Percentiles rank a stretch among this genome's conserved stretches.
These are phyloP conservation scores for Naganishia randhawae DNA, from an alignment of 768 basidiomycete species.

Conservation along the genomic window DNA sequence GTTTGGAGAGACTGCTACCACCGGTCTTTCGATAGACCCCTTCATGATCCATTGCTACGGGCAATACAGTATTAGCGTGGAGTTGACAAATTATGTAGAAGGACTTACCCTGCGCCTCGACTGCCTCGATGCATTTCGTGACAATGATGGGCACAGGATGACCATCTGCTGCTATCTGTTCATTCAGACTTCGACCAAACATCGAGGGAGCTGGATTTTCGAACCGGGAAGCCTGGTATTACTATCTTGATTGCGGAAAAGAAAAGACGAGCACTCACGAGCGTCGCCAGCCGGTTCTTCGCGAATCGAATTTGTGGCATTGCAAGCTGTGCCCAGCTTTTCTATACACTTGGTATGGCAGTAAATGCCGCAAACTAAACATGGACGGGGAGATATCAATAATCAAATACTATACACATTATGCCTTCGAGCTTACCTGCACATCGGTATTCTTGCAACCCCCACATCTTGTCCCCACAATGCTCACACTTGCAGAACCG, in stretches of 20 bases:
- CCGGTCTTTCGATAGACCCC: conserved; percentile 98
- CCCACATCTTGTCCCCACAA: conserved; percentile 98
- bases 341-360: conserved; percentile 82
- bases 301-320: conserved; percentile 46
- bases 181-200: conserved; percentile 82
- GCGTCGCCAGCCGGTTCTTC: conserved; percentile 27
- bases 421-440: conserved; percentile 59
- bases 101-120: conserved; percentile 73
- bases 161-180: conserved; percentile 62
- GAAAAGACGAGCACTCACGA: conserved; percentile 30
- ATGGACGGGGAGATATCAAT: background rate
- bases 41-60: conserved; percentile 82
- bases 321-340: conserved; percentile 65
- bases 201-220: conserved; percentile 67
- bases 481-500: conserved; percentile 90
- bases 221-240: background rate
- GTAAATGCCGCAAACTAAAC: conserved; percentile 71
- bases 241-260: background rate
- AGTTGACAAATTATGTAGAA: conserved; percentile 14
- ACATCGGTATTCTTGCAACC: conserved; percentile 81
- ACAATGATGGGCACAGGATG: conserved; percentile 73
- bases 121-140: conserved; percentile 91
- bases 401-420: background rate
- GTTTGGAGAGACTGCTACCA: conserved; percentile 83
- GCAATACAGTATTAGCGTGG: background rate